Conservation (phyloP, 2,329 filamentous ascomycete genomes). For the Colletotrichum eleusines region DNA sequence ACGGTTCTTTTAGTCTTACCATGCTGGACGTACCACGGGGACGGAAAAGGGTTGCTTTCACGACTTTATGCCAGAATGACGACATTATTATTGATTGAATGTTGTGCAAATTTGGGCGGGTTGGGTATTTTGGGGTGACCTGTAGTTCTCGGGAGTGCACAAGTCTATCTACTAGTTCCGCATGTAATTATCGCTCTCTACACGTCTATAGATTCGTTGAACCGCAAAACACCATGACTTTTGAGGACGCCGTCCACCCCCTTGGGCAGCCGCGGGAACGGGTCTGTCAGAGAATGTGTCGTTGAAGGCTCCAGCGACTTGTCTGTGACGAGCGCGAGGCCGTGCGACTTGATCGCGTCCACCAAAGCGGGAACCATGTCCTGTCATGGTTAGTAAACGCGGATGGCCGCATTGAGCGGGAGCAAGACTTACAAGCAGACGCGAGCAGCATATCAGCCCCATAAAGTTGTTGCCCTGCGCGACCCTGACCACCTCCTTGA, state of each 20-base stretch:
- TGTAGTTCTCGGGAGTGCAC: slow-evolving; percentile 16
- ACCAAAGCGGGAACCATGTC: slow-evolving; percentile 93
- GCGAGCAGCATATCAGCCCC: slow-evolving; percentile 91
- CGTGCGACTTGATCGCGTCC: slow-evolving; percentile 93
- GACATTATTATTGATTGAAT: background rate
- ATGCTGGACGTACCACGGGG: background rate
- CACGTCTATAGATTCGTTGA: slow-evolving; percentile 91
- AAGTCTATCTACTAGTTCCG: slow-evolving; percentile 28
- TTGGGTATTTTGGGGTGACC: background rate
- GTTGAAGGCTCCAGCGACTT: slow-evolving; percentile 72
- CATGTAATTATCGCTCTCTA: slow-evolving; percentile 49
- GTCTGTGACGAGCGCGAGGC: slow-evolving; percentile 91
- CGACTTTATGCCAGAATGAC: slow-evolving; percentile 36
- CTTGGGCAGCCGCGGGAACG: slow-evolving; percentile 74
- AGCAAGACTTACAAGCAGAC: slow-evolving; percentile 77
- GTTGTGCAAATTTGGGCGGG: background rate
- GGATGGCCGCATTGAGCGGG: background rate
- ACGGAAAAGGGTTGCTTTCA: background rate
- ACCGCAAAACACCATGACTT: slow-evolving; percentile 87
- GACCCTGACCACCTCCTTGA: slow-evolving; percentile 94
- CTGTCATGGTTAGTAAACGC: slow-evolving; percentile 58
- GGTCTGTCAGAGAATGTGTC: slow-evolving; percentile 58
- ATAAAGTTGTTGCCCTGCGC: slow-evolving; percentile 98
- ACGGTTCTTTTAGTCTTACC: background rate
- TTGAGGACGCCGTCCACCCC: slow-evolving; percentile 90